Evolutionary conservation across 768 basidiomycete genomes (phyloP), one percentile per base, ranked within the genome.

Genomic region (Naganishia vaughanmartiniae): DNA sequence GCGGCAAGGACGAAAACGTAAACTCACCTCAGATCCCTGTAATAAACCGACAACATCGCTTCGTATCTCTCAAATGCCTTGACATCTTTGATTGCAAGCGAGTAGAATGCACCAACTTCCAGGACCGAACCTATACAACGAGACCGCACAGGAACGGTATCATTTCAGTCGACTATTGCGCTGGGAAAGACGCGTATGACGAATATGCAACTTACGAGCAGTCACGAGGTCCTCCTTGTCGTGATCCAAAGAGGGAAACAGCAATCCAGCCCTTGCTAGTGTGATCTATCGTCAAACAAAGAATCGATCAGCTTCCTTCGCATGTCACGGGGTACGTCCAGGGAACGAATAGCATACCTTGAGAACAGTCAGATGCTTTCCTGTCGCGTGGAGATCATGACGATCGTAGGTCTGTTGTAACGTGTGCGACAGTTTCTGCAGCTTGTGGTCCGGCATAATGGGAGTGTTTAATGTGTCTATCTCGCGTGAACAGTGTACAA

Each of bases 61-160:
- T 94, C 92, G 81, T 96, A 98, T 74, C 94, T 87, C 82, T 95
- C 92, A 79, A 98, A 99, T 0, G 92, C 90, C 66, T 93, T 90
- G 26, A 94, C 87, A 80, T 95, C 92, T 78, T 87, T 87, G 73
- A 88, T 86, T 46, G 92, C 87, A 80, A 98, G 90, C 73, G 94
- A 93, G 85, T 91, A 90, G 84, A 94, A 89, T 21, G 93, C 92
- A 66, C 93, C 95, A 75, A 97, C 89, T 84, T 97, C 95, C 70
- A 99, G 89, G 70, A 96, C 90, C 72, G 93, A 92, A 72, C 95
- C 93, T 94, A 81, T 39, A 19, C 66, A 60, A 42, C 42, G 14
- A n/a, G 70, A 45, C 73, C 56, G 63, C 71, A 67, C 51, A 63
- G 70, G 34, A 73, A 66, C 4, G 69, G 12, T 21, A 70, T 67